Evolutionary conservation across 2,329 filamentous ascomycete genomes (phyloP).

Genomic region (Trichoderma sp.): DNA sequence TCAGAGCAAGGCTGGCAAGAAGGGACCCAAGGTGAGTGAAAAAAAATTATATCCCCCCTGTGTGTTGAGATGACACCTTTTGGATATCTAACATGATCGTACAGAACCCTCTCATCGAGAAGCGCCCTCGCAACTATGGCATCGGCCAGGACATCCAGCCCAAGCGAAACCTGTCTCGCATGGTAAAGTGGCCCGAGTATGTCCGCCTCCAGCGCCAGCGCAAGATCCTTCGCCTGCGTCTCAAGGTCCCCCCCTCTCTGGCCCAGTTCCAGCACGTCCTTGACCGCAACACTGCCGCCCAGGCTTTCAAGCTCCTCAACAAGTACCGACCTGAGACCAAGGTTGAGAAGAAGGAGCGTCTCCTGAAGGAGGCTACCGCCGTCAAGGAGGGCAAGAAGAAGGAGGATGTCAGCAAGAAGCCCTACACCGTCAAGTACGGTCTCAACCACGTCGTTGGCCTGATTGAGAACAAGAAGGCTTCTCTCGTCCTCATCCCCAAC

Average conservation of each 20-base stretch:
- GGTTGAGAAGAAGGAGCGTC: constrained; percentile 99
- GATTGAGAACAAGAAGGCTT: constrained; percentile 99
- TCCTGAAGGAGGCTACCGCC: constrained; percentile 96
- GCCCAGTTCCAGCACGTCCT: constrained; percentile 97
- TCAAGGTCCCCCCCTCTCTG: constrained; percentile 97
- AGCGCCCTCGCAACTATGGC: constrained; percentile 94
- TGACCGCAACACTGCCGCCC: constrained; percentile 92
- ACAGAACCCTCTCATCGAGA: constrained; percentile 99
- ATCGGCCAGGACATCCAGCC: constrained; percentile 99
- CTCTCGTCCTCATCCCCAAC: constrained; percentile 96
- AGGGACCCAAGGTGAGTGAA: constrained; percentile 79
- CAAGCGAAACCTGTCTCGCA: constrained; percentile 89
- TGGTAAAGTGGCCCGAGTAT: constrained; percentile 99
- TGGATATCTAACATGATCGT: not conserved
- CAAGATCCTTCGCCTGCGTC: constrained; percentile 95
- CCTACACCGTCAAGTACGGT: constrained; percentile 98
- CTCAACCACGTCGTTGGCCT: constrained; percentile 98
- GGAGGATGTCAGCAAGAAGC: constrained; percentile 99
- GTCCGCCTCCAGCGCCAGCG: constrained; percentile 92
- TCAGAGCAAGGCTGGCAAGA: constrained; percentile 92
- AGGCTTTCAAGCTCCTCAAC: constrained; percentile 99
- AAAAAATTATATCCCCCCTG: constrained; percentile 36
- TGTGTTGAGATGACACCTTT: not conserved
- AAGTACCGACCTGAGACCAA: constrained; percentile 99
- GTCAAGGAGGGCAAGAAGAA: constrained; percentile 99